A percentile compares a stretch with the other conserved stretches of the same genome.
Evolutionary conservation across 129 eudicot genomes (phyloP).

Genomic region (Dittrichia graveolens): DNA sequence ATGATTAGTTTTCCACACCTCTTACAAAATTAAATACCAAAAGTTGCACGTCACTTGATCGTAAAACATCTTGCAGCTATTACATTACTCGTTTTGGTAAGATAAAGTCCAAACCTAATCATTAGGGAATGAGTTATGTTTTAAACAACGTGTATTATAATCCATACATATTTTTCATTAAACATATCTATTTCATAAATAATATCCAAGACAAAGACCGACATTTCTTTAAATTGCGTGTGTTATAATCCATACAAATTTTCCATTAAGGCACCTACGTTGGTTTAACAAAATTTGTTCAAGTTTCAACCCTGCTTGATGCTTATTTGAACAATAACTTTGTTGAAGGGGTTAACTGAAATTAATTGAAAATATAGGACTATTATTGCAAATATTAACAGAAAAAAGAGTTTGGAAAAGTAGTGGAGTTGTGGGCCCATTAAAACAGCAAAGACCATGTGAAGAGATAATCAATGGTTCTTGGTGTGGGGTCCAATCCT

Average conservation of each 20-base stretch:
- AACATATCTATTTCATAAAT: too few relatives aligned
- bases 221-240: not conserved
- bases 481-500: slow-evolving; percentile 29
- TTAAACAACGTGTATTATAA: too few relatives aligned
- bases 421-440: slow-evolving; percentile 32
- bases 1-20: too few relatives aligned
- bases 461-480: slow-evolving; percentile 33
- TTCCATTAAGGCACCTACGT: not conserved
- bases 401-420: slow-evolving; percentile 4
- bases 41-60: too few relatives aligned
- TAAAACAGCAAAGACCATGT: slow-evolving; percentile 43
- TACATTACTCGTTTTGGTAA: too few relatives aligned
- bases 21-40: too few relatives aligned
- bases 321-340: not conserved
- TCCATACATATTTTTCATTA: too few relatives aligned
- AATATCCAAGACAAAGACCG: too few relatives aligned
- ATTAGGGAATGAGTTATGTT: too few relatives aligned
- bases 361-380: not conserved
- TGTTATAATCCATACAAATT: not conserved
- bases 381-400: not conserved
- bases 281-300: not conserved
- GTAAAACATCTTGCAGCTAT: too few relatives aligned
- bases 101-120: too few relatives aligned
- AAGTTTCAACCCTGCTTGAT: not conserved
- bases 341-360: slow-evolving; percentile 16